Evolutionary conservation across 208 protist species (phyloP).

Genomic region (Acanthamoeba sp.): DNA sequence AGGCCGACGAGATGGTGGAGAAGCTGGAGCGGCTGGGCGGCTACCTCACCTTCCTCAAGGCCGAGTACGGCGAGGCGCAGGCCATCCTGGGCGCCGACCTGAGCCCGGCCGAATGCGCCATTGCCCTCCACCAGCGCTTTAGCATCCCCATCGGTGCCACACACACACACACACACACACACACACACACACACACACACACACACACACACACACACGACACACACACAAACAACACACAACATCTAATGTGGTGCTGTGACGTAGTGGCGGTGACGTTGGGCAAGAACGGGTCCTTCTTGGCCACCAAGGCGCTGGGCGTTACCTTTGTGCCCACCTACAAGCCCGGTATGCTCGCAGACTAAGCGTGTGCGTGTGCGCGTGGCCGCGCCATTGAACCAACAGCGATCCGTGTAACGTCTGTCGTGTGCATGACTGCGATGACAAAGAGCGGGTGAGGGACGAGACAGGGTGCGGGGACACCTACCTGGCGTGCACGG

Average conservation of each 20-base stretch:
- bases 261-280: constrained; percentile 28
- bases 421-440: not conserved
- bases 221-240: too few species aligned
- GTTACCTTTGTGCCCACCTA: constrained; percentile 44
- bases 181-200: too few species aligned
- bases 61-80: constrained; percentile 51
- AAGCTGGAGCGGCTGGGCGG: constrained; percentile 30
- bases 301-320: not conserved
- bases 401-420: not conserved
- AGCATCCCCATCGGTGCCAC: constrained; percentile 48
- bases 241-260: not conserved
- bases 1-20: not conserved
- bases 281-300: constrained; percentile 27
- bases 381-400: too few species aligned
- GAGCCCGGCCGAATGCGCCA: constrained; percentile 33
- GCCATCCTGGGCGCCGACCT: not conserved
- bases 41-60: constrained; percentile 52
- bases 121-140: constrained; percentile 15
- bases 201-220: too few species aligned
- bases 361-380: too few species aligned
- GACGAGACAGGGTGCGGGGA: constrained; percentile 63
- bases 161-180: too few species aligned
- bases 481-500: constrained; percentile 42
- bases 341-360: not conserved
- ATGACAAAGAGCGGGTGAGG: not conserved